Evolutionary conservation across 2,329 filamentous ascomycete species (phyloP).

Genomic region (Penicillium sp.): DNA sequence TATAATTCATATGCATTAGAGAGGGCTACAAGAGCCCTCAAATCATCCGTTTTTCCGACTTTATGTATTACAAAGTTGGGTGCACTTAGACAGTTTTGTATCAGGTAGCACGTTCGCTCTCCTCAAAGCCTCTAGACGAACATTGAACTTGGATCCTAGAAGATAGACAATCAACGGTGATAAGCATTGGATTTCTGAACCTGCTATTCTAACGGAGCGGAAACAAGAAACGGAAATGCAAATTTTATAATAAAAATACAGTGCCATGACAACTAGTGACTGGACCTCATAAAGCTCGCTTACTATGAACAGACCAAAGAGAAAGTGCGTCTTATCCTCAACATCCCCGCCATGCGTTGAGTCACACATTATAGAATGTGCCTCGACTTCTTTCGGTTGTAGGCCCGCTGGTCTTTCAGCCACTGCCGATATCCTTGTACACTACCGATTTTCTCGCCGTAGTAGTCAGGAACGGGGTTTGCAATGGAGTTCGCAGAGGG

Average conservation of each 20-base stretch:
- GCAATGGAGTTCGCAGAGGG: slow-evolving; percentile 81
- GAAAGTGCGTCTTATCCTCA: not conserved
- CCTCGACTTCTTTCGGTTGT: slow-evolving; percentile 76
- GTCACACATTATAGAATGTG: slow-evolving; percentile 29
- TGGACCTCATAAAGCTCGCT: not conserved
- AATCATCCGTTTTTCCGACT: too few relatives aligned
- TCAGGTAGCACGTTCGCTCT: too few relatives aligned
- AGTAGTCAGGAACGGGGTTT: slow-evolving; percentile 96
- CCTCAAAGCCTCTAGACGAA: too few relatives aligned
- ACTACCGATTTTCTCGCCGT: slow-evolving; percentile 96
- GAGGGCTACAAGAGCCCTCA: too few relatives aligned
- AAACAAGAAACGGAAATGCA: not conserved
- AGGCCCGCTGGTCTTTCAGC: slow-evolving; percentile 95
- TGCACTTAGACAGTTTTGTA: too few relatives aligned
- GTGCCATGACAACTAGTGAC: not conserved
- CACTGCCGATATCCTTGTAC: slow-evolving; percentile 88
- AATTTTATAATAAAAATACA: not conserved
- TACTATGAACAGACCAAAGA: not conserved
- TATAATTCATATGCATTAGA: too few relatives aligned
- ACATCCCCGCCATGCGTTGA: not conserved
- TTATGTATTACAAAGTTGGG: too few relatives aligned
- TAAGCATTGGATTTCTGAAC: not conserved
- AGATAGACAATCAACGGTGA: not conserved
- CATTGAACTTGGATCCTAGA: not conserved
- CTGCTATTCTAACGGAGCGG: not conserved